Evolutionary conservation across 2,329 filamentous ascomycete genomes (phyloP), one percentile per base, ranked within the genome.

Genomic region (Penicillium sp.): DNA sequence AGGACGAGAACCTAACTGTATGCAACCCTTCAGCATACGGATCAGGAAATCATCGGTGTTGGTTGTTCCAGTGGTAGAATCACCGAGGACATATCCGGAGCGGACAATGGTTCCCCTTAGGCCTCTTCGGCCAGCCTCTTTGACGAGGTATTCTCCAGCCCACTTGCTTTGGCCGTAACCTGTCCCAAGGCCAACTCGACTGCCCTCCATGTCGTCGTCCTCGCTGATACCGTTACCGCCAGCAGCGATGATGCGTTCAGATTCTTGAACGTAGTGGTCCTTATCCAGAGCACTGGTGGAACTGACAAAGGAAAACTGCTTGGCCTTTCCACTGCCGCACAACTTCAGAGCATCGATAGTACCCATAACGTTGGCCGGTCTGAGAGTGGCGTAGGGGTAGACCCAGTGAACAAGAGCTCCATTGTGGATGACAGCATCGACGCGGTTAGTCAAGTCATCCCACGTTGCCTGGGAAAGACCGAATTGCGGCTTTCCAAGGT

Each of bases 91-190:
- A 70, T 97, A 97, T 29, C 93, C 91, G 3, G 93, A 88, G 11
- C 93, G 85, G 45, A 96, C 79, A 39, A 96, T 84, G 19, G 86
- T 82, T 14, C 90, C 92, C 14, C 76, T 78, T 2, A 97, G 82
- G 11, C 93, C 92, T 52, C 90, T 83, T 53, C 78, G 79, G 46
- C 91, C 90, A 26, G 93, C 92, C 70, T 90, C 88, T 23, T 89
- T 83, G 19, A 91, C 83, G 44, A 97, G 79, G 61, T 82, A 83
- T 67, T 87, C 85, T 3, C 83, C 81, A 6, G 84, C 89, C 91
- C 91, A 97, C 76, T 97, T 97, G 61, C 84, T 85, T 72, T 97
- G 92, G 2, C 93, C 92, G 66, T 97, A 97, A 5, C 93, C 92
- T 1, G 90, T 96, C 36, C 85, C 85, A 1, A 97, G 84, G 30